Evolutionary conservation across 176 grass and related monocot genomes (phyloP), one percentile per base, ranked within the genome.

Genomic region (Eremochloa ophiuroides): DNA sequence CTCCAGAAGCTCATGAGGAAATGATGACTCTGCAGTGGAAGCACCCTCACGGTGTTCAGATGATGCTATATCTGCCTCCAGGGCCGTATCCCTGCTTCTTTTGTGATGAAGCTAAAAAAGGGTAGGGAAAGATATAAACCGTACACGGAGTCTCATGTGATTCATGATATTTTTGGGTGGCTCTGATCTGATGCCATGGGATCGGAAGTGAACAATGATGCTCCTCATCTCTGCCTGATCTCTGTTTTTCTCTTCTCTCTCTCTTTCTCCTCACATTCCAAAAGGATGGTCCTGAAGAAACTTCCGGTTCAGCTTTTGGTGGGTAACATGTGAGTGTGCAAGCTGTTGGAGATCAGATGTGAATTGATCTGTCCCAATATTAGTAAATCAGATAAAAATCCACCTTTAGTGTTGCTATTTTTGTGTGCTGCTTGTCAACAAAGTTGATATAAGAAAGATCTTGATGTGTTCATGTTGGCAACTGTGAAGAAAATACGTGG

Each of bases 231-330:
- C 76, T 73, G 73, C 68, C 75, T 68, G 43, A 77, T 60, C 47
- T 37, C 3, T n/a, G n/a, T n/a, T n/a, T 30, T 33, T 43, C 34
- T n/a, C n/a, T n/a, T n/a, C n/a, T n/a, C n/a, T n/a, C n/a, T n/a
- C n/a, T n/a, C n/a, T n/a, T 39, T 31, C n/a, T 2, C 22, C 20
- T n/a, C 51, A 55, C 38, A n/a, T 46, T 26, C 68, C 7, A 75
- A 68, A 84, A 29, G 69, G 41, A 55, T 51, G 41, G 62, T 15
- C 56, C 40, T 10, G 41, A 56, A 89, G 82, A 89, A 85, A 81
- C 82, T 85, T 85, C 56, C 55, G 47, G 55, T 58, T 55, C 22
- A 81, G 71, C 77, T 85, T 85, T 81, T 72, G 55, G 77, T 81
- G 87, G 77, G 71, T 56, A 71, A 30, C 87, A 85, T 89, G 82